Base-by-base conservation (phyloP, 352 stramenopile species). In the Pythium aquatile region DNA sequence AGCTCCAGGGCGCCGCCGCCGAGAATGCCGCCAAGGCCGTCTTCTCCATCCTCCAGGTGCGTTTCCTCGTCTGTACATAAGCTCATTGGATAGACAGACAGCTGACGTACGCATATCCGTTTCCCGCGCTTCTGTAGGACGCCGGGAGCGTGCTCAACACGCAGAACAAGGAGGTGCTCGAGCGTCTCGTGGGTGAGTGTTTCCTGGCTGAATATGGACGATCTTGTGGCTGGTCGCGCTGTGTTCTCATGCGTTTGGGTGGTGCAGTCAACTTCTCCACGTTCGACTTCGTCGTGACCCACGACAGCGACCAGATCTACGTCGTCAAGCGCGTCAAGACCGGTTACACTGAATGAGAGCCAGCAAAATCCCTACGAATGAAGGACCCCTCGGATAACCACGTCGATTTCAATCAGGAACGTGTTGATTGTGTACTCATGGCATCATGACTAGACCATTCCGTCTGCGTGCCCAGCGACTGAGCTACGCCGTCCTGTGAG, bases 251-350 rank as follows among this genome's bases (percentile, higher is more conserved):
- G 40, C 40, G 17, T 13, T 66, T 24, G 20, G 20, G 20, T 24
- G 20, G 20, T 24, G 20, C 47, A 90, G 81, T 94, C 54, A 79
- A 77, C 6, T 92, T 88, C 48, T 76, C 85, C 0, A 78, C 64
- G 2, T 92, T 79, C 58, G 74, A 90, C 52, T 92, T 81, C 47
- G 77, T 80, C 2, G 83, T 94, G 56, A 90, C 81, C 51, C 71
- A 88, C 40, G 80, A 85, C 66, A 73, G 58, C 30, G 55, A 78
- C 35, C 78, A 91, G 59, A 76, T 92, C 52, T 92, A 90, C 69
- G 69, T 94, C 53, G 81, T 92, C 30, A 91, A 94, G 77, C 75
- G 81, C 59, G 77, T 63, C 47, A 82, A 73, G 39, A 62, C 55
- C 16, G 9, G 28, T 28, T 51, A 61, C 24, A 28, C 55, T 37